Percentiles rank a stretch among this genome's conserved stretches.
phyloP scores from a whole-genome alignment of 148 eudicot genomes.

The Rheum nobile region DNA sequence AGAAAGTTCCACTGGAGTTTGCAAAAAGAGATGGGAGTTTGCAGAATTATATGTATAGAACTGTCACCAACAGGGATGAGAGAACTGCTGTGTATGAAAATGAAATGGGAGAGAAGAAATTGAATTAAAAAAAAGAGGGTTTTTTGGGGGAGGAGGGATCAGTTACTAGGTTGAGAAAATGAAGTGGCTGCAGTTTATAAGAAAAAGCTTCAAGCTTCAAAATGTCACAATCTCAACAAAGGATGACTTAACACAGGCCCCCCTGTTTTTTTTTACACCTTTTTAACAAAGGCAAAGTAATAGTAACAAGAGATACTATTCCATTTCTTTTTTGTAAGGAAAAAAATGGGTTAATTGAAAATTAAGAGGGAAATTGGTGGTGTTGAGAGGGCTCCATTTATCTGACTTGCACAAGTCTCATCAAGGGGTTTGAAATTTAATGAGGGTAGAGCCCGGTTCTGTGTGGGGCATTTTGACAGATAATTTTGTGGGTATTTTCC shows the following conservation, averaged over 20 bases:
- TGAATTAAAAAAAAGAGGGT: not conserved
- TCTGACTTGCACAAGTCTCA: slow-evolving; percentile 6
- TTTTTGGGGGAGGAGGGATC: not conserved
- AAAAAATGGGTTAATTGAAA: not conserved
- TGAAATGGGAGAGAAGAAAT: not conserved
- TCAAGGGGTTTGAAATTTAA: not conserved
- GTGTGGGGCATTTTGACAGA: slow-evolving; percentile 6
- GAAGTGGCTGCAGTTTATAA: not conserved
- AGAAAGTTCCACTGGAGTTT: not conserved
- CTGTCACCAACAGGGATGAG: not conserved
- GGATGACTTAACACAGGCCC: not conserved
- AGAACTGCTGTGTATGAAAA: not conserved
- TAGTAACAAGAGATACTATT: not conserved
- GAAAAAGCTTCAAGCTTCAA: not conserved
- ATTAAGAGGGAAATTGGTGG: not conserved
- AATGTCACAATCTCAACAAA: slow-evolving; percentile 2
- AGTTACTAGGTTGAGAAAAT: slow-evolving; percentile 4
- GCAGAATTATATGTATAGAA: not conserved
- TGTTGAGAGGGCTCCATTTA: not conserved
- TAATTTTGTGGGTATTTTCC: not conserved
- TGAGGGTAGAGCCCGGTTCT: too few relatives aligned
- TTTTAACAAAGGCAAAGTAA: not conserved
- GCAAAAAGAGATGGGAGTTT: not conserved
- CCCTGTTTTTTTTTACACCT: not conserved
- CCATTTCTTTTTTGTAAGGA: not conserved